phyloP scores from a whole-genome alignment of 1,139 yeast species.

The Zhuliangozyma blackwelliae region DNA sequence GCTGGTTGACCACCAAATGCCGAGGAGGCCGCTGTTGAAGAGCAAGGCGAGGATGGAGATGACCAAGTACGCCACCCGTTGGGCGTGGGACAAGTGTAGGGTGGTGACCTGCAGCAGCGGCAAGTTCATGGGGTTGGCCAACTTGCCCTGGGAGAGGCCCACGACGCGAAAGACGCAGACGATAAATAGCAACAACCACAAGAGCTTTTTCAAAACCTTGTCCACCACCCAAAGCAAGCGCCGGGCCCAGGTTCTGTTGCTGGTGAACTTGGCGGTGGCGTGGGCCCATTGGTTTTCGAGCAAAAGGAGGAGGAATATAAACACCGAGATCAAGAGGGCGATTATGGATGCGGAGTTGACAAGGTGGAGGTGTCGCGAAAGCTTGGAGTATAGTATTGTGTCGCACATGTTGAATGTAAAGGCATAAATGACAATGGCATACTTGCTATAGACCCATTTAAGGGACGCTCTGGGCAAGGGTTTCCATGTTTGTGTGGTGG shows the following conservation, averaged over 20 bases:
- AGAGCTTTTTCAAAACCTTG: constrained; percentile 5
- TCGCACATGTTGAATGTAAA: constrained; percentile 8
- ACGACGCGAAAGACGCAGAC: constrained; percentile 11
- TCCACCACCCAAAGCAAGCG: constrained; percentile 2
- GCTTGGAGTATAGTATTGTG: constrained; percentile 6
- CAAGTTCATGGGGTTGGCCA: constrained; percentile 12
- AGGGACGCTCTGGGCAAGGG: no score
- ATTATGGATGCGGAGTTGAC: constrained; percentile 2
- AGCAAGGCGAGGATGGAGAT: constrained; percentile 10
- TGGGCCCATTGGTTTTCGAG: no score
- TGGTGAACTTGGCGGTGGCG: no score
- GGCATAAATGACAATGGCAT: constrained; percentile 7
- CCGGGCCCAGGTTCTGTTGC: background rate
- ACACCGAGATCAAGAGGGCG: constrained; percentile 2
- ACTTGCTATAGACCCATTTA: constrained; percentile 6
- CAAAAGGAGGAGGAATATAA: constrained; percentile 2
- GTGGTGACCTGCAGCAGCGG: background rate
- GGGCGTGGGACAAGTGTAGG: constrained; percentile 5
- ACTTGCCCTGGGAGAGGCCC: constrained; percentile 9
- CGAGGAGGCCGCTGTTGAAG: constrained; percentile 11
- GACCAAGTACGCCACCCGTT: constrained; percentile 7
- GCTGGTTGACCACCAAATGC: constrained; percentile 13
- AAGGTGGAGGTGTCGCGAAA: constrained; percentile 2
- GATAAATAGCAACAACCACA: constrained; percentile 11
- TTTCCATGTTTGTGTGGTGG: no score